Percentiles rank a stretch among this genome's conserved stretches.
Conservation (phyloP, 2,329 filamentous ascomycete genomes). For the Epichloe festucae region DNA sequence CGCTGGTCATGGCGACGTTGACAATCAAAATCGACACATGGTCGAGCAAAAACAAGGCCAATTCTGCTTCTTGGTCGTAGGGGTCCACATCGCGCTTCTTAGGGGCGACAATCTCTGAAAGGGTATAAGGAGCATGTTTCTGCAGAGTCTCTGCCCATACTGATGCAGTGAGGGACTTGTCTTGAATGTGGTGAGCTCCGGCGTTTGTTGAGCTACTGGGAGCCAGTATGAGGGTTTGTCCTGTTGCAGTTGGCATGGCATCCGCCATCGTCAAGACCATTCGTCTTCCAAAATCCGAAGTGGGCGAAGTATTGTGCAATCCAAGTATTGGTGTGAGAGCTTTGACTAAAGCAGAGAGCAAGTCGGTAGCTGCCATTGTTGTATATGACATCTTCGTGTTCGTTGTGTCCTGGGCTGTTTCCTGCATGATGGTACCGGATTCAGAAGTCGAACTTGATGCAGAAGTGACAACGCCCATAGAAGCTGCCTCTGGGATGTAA, state of each 20-base stretch:
- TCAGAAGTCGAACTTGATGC: neutral
- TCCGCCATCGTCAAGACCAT: neutral
- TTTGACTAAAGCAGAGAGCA: constrained; percentile 9
- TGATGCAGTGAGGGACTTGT: neutral
- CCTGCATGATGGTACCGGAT: neutral
- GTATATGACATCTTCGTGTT: neutral
- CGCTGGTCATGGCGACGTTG: constrained; percentile 9
- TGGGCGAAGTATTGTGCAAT: neutral
- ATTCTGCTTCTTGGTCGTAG: neutral
- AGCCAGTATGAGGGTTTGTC: neutral
- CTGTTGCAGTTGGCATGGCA: neutral
- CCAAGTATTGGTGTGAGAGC: constrained; percentile 5
- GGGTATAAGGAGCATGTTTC: neutral
- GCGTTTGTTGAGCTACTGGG: neutral
- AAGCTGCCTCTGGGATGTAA: neutral
- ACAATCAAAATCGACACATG: constrained; percentile 9
- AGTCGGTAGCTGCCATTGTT: neutral
- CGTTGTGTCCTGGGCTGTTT: neutral
- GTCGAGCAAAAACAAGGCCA: constrained; percentile 8
- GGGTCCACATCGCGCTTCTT: neutral
- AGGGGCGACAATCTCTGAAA: neutral
- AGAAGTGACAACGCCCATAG: neutral
- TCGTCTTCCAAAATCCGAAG: neutral
- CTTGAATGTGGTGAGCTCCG: neutral
- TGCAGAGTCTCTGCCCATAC: neutral